These are phyloP conservation scores for Pezicula neosporulosa DNA, from an alignment of 2,329 filamentous ascomycete genomes.

Conservation along the genomic window DNA sequence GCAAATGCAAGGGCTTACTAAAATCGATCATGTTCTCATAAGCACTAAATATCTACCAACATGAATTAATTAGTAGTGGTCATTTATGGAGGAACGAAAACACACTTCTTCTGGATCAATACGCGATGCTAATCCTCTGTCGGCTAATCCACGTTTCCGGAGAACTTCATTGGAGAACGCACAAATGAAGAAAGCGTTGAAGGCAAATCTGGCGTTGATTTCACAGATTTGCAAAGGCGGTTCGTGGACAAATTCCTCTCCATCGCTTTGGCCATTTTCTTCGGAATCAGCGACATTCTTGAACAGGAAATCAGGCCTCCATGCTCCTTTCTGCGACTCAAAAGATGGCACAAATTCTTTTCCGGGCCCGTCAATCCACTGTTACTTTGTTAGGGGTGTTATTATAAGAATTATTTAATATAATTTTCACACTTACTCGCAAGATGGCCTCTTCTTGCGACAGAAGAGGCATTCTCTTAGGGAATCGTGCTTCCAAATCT, in stretches of 20 bases:
- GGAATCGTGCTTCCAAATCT: slow-evolving; percentile 6
- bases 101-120: slow-evolving; percentile 2
- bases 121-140: slow-evolving; percentile 1
- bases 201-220: slow-evolving; percentile 6
- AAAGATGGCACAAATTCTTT: neutral
- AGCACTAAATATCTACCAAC: neutral
- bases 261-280: neutral
- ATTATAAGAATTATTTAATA: no score
- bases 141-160: neutral
- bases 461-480: no score
- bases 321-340: neutral
- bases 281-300: neutral
- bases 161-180: slow-evolving; percentile 5
- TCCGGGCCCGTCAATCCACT: slow-evolving; percentile 2
- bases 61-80: no score
- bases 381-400: no score
- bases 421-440: no score
- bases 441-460: no score
- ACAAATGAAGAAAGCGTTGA: slow-evolving; percentile 4
- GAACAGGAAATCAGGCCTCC: slow-evolving; percentile 7
- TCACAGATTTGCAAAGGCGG: slow-evolving; percentile 3
- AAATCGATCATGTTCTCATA: neutral
- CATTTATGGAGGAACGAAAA: neutral
- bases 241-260: neutral
- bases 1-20: slow-evolving; percentile 2